Percentiles rank a stretch among this genome's conserved stretches.
Evolutionary conservation across 73 alveolate genomes (phyloP).

Genomic region (Blepharisma stoltei): DNA sequence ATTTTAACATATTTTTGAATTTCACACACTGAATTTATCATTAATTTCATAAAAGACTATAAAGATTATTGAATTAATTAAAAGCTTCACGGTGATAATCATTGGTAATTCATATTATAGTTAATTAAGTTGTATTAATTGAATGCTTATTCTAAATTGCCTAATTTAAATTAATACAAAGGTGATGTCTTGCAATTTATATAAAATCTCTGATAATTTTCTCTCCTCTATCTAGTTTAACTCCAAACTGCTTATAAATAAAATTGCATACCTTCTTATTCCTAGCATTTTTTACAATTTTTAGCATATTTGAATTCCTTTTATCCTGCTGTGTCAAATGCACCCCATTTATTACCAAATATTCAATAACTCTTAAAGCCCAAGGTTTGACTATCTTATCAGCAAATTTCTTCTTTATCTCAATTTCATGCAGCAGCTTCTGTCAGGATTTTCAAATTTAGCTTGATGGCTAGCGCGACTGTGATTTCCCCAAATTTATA

Average conservation of each 20-base stretch:
- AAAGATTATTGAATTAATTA: too few species aligned
- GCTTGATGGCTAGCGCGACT: background rate
- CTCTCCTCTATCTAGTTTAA: background rate
- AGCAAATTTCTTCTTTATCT: too few species aligned
- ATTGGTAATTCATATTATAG: too few species aligned
- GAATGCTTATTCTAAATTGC: too few species aligned
- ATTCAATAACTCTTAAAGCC: constrained; percentile 22
- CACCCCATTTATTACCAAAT: background rate
- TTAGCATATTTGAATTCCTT: background rate
- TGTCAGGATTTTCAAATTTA: background rate
- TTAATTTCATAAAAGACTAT: too few species aligned
- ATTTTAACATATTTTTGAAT: too few species aligned
- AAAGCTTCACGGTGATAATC: too few species aligned
- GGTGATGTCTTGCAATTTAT: too few species aligned
- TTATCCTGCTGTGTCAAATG: background rate
- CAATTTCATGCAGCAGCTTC: background rate
- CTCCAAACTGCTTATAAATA: background rate
- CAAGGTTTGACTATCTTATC: background rate
- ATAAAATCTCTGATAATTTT: too few species aligned
- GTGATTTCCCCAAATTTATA: constrained; percentile 1
- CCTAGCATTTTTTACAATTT: background rate
- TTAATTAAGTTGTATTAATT: too few species aligned
- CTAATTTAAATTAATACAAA: too few species aligned
- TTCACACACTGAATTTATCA: too few species aligned
- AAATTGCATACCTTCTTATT: background rate